phyloP scores from a whole-genome alignment of 2,329 filamentous ascomycete genomes.

The Alternaria sp. region DNA sequence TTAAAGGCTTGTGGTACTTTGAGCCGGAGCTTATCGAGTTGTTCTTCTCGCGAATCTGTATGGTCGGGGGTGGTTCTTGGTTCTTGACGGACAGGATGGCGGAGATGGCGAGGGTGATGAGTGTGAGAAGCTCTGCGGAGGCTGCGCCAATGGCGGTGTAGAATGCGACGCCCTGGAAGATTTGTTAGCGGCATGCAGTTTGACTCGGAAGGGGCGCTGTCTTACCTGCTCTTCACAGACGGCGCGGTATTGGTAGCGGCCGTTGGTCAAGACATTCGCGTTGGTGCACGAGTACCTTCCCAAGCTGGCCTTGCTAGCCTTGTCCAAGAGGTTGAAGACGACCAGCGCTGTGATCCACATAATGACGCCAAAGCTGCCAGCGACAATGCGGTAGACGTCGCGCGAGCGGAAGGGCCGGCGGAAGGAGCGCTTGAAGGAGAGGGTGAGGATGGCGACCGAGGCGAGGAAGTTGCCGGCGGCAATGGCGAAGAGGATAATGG shows the following conservation, averaged over 20 bases:
- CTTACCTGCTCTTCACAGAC: conserved; percentile 48
- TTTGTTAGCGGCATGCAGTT: conserved; percentile 19
- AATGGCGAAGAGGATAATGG: conserved; percentile 42
- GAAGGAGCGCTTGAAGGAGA: conserved; percentile 43
- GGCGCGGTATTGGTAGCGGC: conserved; percentile 45
- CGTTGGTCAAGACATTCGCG: conserved; percentile 43
- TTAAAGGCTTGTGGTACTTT: conserved; percentile 21
- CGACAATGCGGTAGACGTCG: conserved; percentile 43
- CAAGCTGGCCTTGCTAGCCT: conserved; percentile 46
- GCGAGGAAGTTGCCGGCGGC: conserved; percentile 43
- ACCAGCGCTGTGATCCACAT: conserved; percentile 42
- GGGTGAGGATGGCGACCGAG: conserved; percentile 39
- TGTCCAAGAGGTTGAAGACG: conserved; percentile 43
- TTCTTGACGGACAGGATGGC: conserved; percentile 35
- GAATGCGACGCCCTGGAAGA: conserved; percentile 41
- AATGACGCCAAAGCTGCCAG: conserved; percentile 42
- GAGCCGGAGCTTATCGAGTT: conserved; percentile 31
- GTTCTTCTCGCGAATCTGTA: conserved; percentile 35
- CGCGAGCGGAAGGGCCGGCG: conserved; percentile 43
- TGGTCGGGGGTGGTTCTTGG: conserved; percentile 28
- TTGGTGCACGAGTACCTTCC: conserved; percentile 45
- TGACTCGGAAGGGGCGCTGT: background rate
- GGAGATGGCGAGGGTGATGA: conserved; percentile 41
- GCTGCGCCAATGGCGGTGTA: conserved; percentile 45
- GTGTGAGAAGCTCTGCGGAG: conserved; percentile 38